phyloP scores from a whole-genome alignment of 2,329 filamentous ascomycete genomes.

The Zasmidium citrigriseum region DNA sequence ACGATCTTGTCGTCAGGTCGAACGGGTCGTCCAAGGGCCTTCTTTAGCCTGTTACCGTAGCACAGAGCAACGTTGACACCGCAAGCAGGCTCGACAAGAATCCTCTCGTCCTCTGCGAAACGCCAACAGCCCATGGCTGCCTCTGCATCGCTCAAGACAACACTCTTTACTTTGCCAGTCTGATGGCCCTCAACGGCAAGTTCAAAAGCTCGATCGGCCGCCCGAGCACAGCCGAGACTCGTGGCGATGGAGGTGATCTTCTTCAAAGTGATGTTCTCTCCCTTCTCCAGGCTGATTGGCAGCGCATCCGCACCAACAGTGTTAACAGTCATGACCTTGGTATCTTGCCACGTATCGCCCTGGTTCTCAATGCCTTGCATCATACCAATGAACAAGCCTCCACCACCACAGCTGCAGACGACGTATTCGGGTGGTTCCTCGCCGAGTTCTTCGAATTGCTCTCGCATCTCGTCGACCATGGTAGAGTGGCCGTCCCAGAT shows the following conservation, averaged over 20 bases:
- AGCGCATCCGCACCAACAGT: conserved; percentile 74
- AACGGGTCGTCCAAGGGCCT: conserved; percentile 58
- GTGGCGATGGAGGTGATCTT: conserved; percentile 76
- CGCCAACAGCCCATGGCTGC: conserved; percentile 75
- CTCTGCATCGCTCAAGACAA: conserved; percentile 72
- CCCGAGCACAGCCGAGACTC: conserved; percentile 68
- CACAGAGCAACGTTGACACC: conserved; percentile 76
- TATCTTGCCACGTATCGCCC: conserved; percentile 34
- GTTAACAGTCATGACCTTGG: conserved; percentile 71
- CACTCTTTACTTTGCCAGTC: conserved; percentile 56
- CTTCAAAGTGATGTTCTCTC: conserved; percentile 59
- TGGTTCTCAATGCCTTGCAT: conserved; percentile 66
- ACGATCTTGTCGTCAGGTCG: conserved; percentile 72
- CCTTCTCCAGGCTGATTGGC: conserved; percentile 58
- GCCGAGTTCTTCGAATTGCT: conserved; percentile 40
- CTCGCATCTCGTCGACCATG: conserved; percentile 55
- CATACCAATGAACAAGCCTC: conserved; percentile 76
- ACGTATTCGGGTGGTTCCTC: conserved; percentile 63
- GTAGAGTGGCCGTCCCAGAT: conserved; percentile 68
- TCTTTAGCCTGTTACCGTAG: conserved; percentile 65
- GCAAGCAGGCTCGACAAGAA: conserved; percentile 83
- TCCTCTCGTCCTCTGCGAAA: conserved; percentile 78
- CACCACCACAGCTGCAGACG: conserved; percentile 79
- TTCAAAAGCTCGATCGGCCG: conserved; percentile 68
- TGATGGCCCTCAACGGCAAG: conserved; percentile 51